Conservation (phyloP, 2,329 filamentous ascomycete genomes). For the Pyricularia sp. region DNA sequence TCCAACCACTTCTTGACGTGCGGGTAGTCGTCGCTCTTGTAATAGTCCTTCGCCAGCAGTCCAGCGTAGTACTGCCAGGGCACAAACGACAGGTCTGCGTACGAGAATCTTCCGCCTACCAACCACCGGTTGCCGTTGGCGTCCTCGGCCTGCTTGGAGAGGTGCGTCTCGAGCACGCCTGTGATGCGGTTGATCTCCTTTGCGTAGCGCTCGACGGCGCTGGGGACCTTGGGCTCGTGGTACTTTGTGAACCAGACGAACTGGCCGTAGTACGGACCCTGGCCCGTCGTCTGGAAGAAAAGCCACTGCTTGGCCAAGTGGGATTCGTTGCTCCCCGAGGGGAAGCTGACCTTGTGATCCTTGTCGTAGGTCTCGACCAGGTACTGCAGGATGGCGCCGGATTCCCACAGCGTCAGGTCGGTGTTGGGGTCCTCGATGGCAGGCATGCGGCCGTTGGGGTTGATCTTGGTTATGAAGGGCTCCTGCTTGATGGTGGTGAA, state of each 20-base stretch:
- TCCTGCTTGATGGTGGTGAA: conserved; percentile 19
- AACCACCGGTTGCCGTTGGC: conserved; percentile 13
- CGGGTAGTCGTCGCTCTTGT: conserved; percentile 63
- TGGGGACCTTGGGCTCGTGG: conserved; percentile 17
- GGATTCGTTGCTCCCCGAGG: conserved; percentile 20
- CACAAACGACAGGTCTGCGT: conserved; percentile 14
- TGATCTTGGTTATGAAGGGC: conserved; percentile 13
- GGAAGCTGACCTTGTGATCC: conserved; percentile 28
- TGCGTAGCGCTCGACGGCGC: conserved; percentile 15
- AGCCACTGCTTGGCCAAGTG: conserved; percentile 30
- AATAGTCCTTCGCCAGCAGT: background rate
- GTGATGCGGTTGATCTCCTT: conserved; percentile 16
- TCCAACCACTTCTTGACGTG: conserved; percentile 66
- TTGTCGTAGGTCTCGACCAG: conserved; percentile 34
- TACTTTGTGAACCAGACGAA: conserved; percentile 13
- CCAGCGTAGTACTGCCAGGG: conserved; percentile 10
- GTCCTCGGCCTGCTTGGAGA: conserved; percentile 9
- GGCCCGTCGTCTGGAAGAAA: conserved; percentile 30
- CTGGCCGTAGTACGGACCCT: conserved; percentile 34
- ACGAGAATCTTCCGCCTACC: conserved; percentile 16
- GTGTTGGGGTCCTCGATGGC: conserved; percentile 26
- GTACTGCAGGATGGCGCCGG: conserved; percentile 39
- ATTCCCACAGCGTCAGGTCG: conserved; percentile 36
- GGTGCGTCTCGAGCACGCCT: conserved; percentile 13
- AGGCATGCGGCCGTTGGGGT: conserved; percentile 10